Percentiles rank a stretch among this genome's conserved stretches.
Conservation (phyloP, 1,284 basidiomycete species). For the Ustilago nuda region DNA sequence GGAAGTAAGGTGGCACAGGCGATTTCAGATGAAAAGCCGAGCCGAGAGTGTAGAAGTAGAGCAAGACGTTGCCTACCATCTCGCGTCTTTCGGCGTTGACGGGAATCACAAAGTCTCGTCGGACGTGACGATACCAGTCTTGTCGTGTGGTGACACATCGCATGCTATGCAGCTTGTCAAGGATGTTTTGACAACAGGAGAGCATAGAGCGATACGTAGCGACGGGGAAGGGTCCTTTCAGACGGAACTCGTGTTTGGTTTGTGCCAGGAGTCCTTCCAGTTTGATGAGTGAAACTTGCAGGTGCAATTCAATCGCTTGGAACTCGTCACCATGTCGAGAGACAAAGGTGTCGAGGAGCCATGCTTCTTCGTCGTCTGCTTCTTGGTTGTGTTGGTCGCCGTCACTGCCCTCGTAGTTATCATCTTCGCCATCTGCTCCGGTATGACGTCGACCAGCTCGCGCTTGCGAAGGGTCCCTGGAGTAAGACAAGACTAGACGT, state of each 20-base stretch:
- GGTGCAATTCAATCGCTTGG: conserved; percentile 83
- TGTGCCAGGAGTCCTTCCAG: conserved; percentile 77
- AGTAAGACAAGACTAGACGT: conserved; percentile 60
- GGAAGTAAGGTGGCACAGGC: conserved; percentile 92
- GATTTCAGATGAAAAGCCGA: conserved; percentile 88
- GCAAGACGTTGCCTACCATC: conserved; percentile 88
- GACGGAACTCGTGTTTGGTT: conserved; percentile 89
- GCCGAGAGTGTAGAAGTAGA: conserved; percentile 88
- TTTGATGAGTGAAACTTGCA: conserved; percentile 88
- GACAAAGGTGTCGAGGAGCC: conserved; percentile 38
- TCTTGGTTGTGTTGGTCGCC: conserved; percentile 13
- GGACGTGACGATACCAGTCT: conserved; percentile 86
- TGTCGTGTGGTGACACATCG: conserved; percentile 91
- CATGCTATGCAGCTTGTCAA: conserved; percentile 83
- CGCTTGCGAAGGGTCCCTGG: conserved; percentile 34
- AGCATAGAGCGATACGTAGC: conserved; percentile 84
- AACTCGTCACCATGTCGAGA: conserved; percentile 52
- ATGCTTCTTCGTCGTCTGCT: conserved; percentile 42
- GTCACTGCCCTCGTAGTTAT: conserved; percentile 3
- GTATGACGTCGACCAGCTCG: neutral
- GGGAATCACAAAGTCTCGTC: conserved; percentile 81
- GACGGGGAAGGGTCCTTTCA: conserved; percentile 76
- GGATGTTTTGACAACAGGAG: conserved; percentile 85
- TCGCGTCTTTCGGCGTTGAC: conserved; percentile 81
- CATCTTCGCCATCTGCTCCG: conserved; percentile 10